Conservation (phyloP, 148 eudicot species). For the Pharnaceum exiguum region DNA sequence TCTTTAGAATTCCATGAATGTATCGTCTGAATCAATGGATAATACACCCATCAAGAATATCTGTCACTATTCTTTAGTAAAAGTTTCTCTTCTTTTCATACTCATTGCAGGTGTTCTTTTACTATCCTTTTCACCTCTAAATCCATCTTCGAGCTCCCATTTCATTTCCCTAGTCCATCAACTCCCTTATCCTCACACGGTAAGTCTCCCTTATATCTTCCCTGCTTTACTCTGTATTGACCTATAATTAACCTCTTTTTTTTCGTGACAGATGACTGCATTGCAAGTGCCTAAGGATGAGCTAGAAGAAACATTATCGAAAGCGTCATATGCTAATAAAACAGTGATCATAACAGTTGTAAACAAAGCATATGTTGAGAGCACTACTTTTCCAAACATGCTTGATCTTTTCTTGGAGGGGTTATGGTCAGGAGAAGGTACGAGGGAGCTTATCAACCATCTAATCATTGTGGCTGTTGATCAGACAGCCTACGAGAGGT, state of each 20-base stretch:
- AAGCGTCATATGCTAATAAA: constrained; percentile 41
- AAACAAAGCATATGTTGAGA: constrained; percentile 61
- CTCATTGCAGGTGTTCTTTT: constrained; percentile 3
- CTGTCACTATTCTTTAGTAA: neutral
- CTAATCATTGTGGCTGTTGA: constrained; percentile 64
- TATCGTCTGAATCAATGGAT: no score
- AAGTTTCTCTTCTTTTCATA: constrained; percentile 4
- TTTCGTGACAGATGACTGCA: neutral
- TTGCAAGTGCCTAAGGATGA: constrained; percentile 22
- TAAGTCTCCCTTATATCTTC: no score
- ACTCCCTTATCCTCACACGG: no score
- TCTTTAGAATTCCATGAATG: neutral
- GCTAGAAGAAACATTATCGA: constrained; percentile 36
- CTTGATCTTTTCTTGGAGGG: constrained; percentile 69
- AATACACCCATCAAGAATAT: constrained; percentile 3
- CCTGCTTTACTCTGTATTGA: neutral
- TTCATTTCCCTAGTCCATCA: constrained; percentile 8
- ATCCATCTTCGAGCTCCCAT: no score
- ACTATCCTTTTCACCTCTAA: no score
- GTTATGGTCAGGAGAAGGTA: constrained; percentile 71
- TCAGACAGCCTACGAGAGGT: constrained; percentile 59
- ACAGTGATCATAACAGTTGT: constrained; percentile 63
- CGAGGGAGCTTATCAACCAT: constrained; percentile 38
- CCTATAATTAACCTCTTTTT: no score
- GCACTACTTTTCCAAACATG: constrained; percentile 39